Evolutionary conservation across 305 asterid species (phyloP).

Genomic region (Solanum hybrid): DNA sequence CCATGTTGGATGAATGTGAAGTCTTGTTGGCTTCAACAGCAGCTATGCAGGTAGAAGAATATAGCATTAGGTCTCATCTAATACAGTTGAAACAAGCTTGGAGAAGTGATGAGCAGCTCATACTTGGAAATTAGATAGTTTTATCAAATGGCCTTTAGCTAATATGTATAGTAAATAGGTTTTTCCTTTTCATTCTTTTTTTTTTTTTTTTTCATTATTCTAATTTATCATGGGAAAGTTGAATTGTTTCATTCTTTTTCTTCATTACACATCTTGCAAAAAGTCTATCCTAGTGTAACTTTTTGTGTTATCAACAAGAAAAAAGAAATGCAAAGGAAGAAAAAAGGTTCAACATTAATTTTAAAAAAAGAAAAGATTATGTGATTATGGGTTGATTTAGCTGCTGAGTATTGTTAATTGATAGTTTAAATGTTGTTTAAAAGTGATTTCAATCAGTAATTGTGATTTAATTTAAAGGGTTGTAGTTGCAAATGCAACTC

Average conservation of each 20-base stretch:
- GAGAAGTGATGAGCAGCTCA: conserved; percentile 20
- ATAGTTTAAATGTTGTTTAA: too few relatives aligned
- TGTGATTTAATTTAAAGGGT: too few relatives aligned
- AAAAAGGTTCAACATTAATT: not conserved
- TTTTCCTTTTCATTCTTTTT: not conserved
- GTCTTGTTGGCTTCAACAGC: conserved; percentile 48
- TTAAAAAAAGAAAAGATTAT: too few relatives aligned
- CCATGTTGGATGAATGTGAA: conserved; percentile 71
- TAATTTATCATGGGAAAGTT: conserved; percentile 5
- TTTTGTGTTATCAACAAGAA: conserved; percentile 2
- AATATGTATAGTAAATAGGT: conserved; percentile 14
- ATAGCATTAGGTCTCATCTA: conserved; percentile 63
- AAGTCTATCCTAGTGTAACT: not conserved
- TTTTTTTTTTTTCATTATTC: not conserved
- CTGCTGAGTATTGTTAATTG: too few relatives aligned
- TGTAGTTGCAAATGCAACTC: too few relatives aligned
- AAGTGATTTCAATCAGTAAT: too few relatives aligned
- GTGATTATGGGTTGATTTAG: too few relatives aligned
- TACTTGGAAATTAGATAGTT: conserved; percentile 13
- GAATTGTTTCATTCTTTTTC: conserved; percentile 4
- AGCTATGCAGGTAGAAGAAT: conserved; percentile 71
- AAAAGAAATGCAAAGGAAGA: conserved; percentile 2
- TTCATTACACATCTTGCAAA: not conserved
- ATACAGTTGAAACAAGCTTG: conserved; percentile 54
- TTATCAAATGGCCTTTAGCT: conserved; percentile 10